Base-by-base conservation (phyloP, 1,139 yeast species). In the Protomyces arabidopsidicola region DNA sequence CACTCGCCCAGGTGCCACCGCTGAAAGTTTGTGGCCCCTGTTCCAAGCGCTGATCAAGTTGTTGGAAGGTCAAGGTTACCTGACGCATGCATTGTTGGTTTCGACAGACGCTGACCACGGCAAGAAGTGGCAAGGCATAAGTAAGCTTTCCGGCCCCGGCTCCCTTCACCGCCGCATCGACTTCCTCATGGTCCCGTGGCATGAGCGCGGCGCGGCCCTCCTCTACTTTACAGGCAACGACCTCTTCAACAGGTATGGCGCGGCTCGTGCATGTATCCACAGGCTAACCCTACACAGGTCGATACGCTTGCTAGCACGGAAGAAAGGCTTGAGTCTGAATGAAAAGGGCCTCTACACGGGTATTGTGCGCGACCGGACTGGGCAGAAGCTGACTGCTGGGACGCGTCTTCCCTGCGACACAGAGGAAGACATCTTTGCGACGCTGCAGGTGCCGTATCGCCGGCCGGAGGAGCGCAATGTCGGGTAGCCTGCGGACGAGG, bases 141-240 rank as follows among this genome's bases (percentile, higher is more conserved):
- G 68, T 8, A 71, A 72, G 3, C 10, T 12, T 3, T 6, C 22
- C 1, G 31, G 8, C 8, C 31, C 31, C 4, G 42, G 16, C 9
- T 73, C 73, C 3, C 82, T 86, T 75, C 76, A 55, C 24, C 38
- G 88, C 22, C 74, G 88, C 60, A 75, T 85, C 65, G 89, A 85
- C 70, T 77, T 85, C 54, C 73, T 85, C 45, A 71, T 79, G 12
- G 82, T 82, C 34, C 82, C 81, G 14, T 79, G 82, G 78, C 69
- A 73, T 1, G 79, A 80, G 64, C 69, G 78, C 14, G 89, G 88
- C 0, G 82, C 86, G 0, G 77, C 82, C 0, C 70, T 80, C 69
- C 71, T 84, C 18, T 84, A 85, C 70, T 85, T 82, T 69, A 83
- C 85, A 0, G 89, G 89, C 0, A 81, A 83, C 66, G 80, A 79